These are phyloP conservation scores for Aspergillus hiratsukae DNA, from an alignment of 2,329 filamentous ascomycete species.

Conservation along the genomic window DNA sequence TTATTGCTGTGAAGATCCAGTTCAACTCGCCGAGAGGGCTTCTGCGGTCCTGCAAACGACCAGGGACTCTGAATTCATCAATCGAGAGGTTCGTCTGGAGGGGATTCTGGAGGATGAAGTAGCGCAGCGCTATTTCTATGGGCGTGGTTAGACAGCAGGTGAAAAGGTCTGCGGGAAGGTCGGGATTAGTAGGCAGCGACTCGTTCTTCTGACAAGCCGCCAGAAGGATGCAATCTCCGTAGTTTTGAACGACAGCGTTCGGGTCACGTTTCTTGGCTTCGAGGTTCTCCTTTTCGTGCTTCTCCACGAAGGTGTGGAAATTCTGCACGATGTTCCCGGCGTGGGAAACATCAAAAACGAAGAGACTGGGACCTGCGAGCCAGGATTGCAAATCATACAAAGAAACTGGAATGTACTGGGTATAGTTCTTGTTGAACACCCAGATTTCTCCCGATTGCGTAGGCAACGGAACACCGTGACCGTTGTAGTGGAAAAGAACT, in stretches of 20 bases:
- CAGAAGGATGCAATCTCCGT: slow-evolving; percentile 85
- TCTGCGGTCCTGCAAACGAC: slow-evolving; percentile 83
- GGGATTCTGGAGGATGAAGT: slow-evolving; percentile 92
- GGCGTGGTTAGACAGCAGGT: slow-evolving; percentile 94
- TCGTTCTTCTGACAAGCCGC: slow-evolving; percentile 88
- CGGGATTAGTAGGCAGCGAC: slow-evolving; percentile 89
- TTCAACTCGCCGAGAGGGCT: slow-evolving; percentile 95
- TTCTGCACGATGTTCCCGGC: slow-evolving; percentile 93
- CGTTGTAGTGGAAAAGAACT: slow-evolving; percentile 97
- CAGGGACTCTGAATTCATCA: slow-evolving; percentile 82
- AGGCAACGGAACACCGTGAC: slow-evolving; percentile 92
- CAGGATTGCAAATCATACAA: slow-evolving; percentile 92
- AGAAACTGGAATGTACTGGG: slow-evolving; percentile 96
- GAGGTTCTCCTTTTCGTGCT: slow-evolving; percentile 84
- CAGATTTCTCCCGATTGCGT: slow-evolving; percentile 96
- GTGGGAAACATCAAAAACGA: slow-evolving; percentile 96
- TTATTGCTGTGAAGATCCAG: slow-evolving; percentile 99
- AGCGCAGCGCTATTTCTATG: slow-evolving; percentile 94
- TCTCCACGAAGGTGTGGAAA: slow-evolving; percentile 90
- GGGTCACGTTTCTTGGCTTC: slow-evolving; percentile 73
- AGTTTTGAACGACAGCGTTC: slow-evolving; percentile 57
- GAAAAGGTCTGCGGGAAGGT: slow-evolving; percentile 90
- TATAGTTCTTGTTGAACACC: slow-evolving; percentile 99
- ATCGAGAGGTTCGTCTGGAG: slow-evolving; percentile 63
- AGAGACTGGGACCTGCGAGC: slow-evolving; percentile 92